phyloP scores from a whole-genome alignment of 169 alveolate genomes.

The Theileria sp. region DNA sequence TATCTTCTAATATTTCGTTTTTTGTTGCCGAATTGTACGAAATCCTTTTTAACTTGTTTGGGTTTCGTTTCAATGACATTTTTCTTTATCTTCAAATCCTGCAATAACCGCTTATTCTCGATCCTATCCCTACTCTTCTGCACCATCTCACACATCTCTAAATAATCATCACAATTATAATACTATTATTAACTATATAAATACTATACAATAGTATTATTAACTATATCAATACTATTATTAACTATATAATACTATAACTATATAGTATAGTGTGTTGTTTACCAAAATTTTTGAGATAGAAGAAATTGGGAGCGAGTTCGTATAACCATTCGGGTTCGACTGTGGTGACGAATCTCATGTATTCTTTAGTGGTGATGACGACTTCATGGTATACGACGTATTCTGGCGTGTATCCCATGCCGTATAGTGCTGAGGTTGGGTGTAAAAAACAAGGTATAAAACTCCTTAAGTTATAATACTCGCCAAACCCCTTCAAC shows the following conservation, averaged over 20 bases:
- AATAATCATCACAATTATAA: not conserved
- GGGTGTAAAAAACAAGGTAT: conserved; percentile 99
- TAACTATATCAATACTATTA: not conserved
- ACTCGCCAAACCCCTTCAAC: conserved; percentile 97
- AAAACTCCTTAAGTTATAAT: conserved; percentile 95
- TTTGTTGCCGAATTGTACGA: conserved; percentile 49
- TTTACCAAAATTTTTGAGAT: conserved; percentile 68
- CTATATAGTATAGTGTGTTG: not conserved
- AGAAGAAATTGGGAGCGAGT: conserved; percentile 82
- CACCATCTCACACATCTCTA: conserved; percentile 43
- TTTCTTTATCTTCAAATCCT: conserved; percentile 57
- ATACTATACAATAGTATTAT: not conserved
- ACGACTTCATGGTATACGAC: conserved; percentile 99
- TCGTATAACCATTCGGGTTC: conserved; percentile 98
- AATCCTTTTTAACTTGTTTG: conserved; percentile 13
- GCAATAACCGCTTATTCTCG: conserved; percentile 62
- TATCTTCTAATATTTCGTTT: not conserved
- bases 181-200: not conserved
- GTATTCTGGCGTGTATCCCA: conserved; percentile 99
- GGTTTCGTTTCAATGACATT: conserved; percentile 29
- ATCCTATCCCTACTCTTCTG: conserved; percentile 61
- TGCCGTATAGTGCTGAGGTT: conserved; percentile 94
- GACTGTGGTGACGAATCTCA: conserved; percentile 96
- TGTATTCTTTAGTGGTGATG: conserved; percentile 97
- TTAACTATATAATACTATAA: not conserved